Evolutionary conservation across 257 asterid genomes (phyloP).

Genomic region (Penstemon newberryi): DNA sequence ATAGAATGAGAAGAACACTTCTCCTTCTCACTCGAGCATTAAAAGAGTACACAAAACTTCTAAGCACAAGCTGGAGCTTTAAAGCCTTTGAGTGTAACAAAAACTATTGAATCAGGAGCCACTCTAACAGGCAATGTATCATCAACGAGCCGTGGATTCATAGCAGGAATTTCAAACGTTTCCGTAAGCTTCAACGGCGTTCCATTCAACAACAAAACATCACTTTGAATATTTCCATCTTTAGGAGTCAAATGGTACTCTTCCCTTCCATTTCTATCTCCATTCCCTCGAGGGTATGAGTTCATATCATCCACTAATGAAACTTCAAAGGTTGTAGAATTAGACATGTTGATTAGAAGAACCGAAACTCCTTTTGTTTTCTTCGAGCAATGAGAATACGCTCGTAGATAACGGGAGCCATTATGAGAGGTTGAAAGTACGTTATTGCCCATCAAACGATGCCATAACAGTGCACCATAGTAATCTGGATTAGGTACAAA

Average conservation of each 20-base stretch:
- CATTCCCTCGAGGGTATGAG: conserved; percentile 20
- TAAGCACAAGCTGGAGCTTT: conserved; percentile 72
- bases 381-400: conserved; percentile 76
- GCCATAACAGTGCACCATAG: conserved; percentile 83
- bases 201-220: conserved; percentile 63
- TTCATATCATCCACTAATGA: conserved; percentile 37
- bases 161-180: conserved; percentile 49
- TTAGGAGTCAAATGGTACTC: conserved; percentile 80
- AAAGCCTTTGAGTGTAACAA: conserved; percentile 53
- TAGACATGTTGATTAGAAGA: conserved; percentile 74
- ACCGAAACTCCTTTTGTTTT: conserved; percentile 53
- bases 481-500: conserved; percentile 90
- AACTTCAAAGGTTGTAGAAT: conserved; percentile 54
- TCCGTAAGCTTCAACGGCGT: conserved; percentile 61
- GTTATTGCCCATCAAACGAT: conserved; percentile 68
- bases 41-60: conserved; percentile 3
- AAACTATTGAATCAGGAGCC: conserved; percentile 63
- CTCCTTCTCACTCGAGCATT: not conserved
- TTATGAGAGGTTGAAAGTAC: conserved; percentile 60
- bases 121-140: conserved; percentile 42
- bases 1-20: conserved; percentile 3
- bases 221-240: conserved; percentile 65
- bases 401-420: conserved; percentile 60
- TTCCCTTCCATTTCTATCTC: conserved; percentile 40
- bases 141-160: conserved; percentile 53